A percentile compares a stretch with the other conserved stretches of the same genome.
These are phyloP conservation scores for Alternaria burnsii DNA, from an alignment of 2,329 filamentous ascomycete genomes.

Conservation along the genomic window DNA sequence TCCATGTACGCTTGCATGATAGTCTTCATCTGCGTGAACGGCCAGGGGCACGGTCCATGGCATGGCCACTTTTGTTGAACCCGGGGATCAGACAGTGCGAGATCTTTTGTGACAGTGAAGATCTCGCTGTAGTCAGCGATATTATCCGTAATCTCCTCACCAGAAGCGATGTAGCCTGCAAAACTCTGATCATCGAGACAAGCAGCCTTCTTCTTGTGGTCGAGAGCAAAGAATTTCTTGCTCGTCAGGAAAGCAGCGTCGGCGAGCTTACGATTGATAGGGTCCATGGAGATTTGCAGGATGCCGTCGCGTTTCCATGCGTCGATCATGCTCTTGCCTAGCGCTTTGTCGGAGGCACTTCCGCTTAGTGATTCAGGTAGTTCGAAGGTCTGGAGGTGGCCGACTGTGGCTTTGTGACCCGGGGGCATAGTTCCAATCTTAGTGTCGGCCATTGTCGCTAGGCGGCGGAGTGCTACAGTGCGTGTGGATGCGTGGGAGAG, in stretches of 20 bases:
- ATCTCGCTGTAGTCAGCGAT: conserved; percentile 63
- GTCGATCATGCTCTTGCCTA: conserved; percentile 19
- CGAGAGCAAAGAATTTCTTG: conserved; percentile 14
- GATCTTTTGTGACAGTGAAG: conserved; percentile 62
- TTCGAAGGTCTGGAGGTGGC: conserved; percentile 15
- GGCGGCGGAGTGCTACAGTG: neutral
- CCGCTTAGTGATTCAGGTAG: conserved; percentile 12
- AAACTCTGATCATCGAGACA: conserved; percentile 59
- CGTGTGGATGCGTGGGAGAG: neutral
- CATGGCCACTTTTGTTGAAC: conserved; percentile 58
- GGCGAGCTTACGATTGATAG: conserved; percentile 19
- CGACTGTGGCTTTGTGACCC: conserved; percentile 9
- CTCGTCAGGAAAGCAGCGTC: conserved; percentile 14
- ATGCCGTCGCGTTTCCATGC: conserved; percentile 18
- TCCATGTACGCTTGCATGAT: conserved; percentile 55
- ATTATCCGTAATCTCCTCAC: conserved; percentile 53
- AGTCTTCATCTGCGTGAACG: conserved; percentile 53
- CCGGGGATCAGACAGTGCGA: conserved; percentile 51
- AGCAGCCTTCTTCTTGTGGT: conserved; percentile 48
- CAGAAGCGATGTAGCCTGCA: conserved; percentile 60
- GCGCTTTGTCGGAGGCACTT: conserved; percentile 11
- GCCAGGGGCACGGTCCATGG: conserved; percentile 62
- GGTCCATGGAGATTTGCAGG: conserved; percentile 18
- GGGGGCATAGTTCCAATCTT: conserved; percentile 11
- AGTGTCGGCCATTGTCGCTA: conserved; percentile 4